Evolutionary conservation across 441 rosid species (phyloP).

Genomic region (Adansonia madagascariensis): DNA sequence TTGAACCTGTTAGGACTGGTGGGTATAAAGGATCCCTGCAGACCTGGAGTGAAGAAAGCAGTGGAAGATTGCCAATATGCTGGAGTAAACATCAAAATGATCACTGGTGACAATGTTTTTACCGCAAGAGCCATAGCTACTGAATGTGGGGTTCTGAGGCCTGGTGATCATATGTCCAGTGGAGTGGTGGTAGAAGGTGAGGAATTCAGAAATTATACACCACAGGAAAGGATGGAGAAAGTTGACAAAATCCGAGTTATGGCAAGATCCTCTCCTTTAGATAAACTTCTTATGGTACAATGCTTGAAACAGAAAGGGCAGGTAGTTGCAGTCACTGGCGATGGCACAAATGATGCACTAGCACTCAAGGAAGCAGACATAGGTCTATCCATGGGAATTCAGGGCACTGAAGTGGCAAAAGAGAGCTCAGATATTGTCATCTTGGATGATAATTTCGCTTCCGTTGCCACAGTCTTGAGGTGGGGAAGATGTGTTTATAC

Average conservation of each 20-base stretch:
- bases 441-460: constrained; percentile 55
- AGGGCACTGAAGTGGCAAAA: constrained; percentile 64
- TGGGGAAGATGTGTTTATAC: constrained; percentile 67
- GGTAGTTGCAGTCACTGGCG: constrained; percentile 66
- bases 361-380: constrained; percentile 66
- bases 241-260: constrained; percentile 56
- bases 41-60: constrained; percentile 54
- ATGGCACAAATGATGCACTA: constrained; percentile 66
- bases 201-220: constrained; percentile 50
- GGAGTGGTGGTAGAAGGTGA: constrained; percentile 52
- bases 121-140: constrained; percentile 63
- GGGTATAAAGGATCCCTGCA: constrained; percentile 61
- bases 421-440: constrained; percentile 67
- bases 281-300: constrained; percentile 62
- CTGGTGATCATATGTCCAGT: constrained; percentile 25
- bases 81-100: constrained; percentile 61
- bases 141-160: constrained; percentile 57
- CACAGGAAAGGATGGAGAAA: constrained; percentile 44
- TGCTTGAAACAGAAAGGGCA: constrained; percentile 57
- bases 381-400: constrained; percentile 68
- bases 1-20: constrained; percentile 50
- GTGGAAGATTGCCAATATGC: constrained; percentile 59
- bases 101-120: constrained; percentile 59
- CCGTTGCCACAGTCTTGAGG: constrained; percentile 51
- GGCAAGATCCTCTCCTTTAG: constrained; percentile 64